Base-by-base conservation (phyloP, 495 filamentous ascomycete genomes). In the Terfezia boudieri region DNA sequence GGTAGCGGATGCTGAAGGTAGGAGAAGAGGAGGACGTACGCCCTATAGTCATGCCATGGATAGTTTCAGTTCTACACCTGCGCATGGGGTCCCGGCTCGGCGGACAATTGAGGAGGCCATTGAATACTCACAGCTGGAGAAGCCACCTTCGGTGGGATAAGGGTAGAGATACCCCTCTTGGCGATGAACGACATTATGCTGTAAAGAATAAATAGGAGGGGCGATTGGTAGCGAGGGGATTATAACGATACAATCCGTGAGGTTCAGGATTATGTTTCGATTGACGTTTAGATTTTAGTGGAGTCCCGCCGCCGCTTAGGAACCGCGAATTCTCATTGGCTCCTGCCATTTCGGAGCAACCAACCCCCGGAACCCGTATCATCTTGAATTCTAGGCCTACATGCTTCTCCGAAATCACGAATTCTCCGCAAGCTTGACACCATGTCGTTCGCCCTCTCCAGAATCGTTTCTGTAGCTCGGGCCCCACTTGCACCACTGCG, bases 101-200 rank as follows among this genome's bases (percentile, higher is more conserved):
- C 26, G 41, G 41, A 8, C 14, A 23, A 51, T 22, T 8, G 36
- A 32, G 49, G 20, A 49, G 46, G 58, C 53, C 11, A 32, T 60
- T 32, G 26, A 32, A 56, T 53, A 76, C 89, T 76, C 79, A 98
- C 90, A 69, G 79, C 82, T 57, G 90, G 90, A 61, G 89, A 94
- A 61, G 90, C 86, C 66, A 98, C 89, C 83, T 96, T 96, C 61
- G 90, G 90, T 61, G 90, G 90, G 69, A 99, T 93, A 67, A 99
- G 77, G 75, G 92, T 94, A 65, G 92, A 95, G 66, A 99, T 82
- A 76, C 77, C 82, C 69, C 89, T 78, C 70, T 82, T 82, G 63
- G 76, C 74, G 64, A 90, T 77, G 78, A 76, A 86, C 73, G 87
- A 94, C 89, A 94, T 96, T 69, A 72, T 82, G 41, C 26, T 32